Evolutionary conservation across 305 asterid species (phyloP), one percentile per base, ranked within the genome.

Genomic region (Salvia sclarea): DNA sequence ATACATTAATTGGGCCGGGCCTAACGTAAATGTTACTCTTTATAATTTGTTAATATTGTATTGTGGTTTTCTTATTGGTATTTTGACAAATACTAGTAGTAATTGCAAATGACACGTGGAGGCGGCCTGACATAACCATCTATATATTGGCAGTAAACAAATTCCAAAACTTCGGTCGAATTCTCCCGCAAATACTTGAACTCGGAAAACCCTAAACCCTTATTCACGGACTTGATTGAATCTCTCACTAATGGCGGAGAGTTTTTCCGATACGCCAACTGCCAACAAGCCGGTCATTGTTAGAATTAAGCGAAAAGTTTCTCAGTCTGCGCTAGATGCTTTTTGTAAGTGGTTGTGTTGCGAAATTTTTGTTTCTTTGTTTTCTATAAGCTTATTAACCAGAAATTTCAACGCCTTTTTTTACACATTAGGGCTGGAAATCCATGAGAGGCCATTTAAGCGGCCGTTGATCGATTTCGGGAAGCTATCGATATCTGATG

Each of bases 241-340:
- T 17, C 35, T 58, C 59, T 58, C 61, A 3, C 8, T 50, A 52
- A 88, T 86, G 98, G 87, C 82, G 44, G 87, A 79, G 64, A 66
- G 81, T 72, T 82, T 88, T 50, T 72, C 82, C 44, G 30, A 47
- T 72, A 80, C 75, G 40, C 20, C 72, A 50, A 76, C 55, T 70
- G 59, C 47, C 54, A 82, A 76, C 56, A 87, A 81, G 82, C 91
- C 87, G 1, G 92, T 93, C 16, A 72, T 92, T 20, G 96, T 88
- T 66, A 83, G 98, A 87, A 91, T 92, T 75, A 89, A 92, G 73
- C 73, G 98, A 54, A 89, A 86, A 78, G 76, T 75, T 62, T 73
- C 48, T 14, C 95, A 84, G 45, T 81, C 79, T 25, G 73, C 84
- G 56, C 67, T 88, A 6, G 96, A 86, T 74, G 95, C 95, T 67